These are phyloP conservation scores for Cryomyces minteri DNA, from an alignment of 495 filamentous ascomycete genomes.

Conservation along the genomic window DNA sequence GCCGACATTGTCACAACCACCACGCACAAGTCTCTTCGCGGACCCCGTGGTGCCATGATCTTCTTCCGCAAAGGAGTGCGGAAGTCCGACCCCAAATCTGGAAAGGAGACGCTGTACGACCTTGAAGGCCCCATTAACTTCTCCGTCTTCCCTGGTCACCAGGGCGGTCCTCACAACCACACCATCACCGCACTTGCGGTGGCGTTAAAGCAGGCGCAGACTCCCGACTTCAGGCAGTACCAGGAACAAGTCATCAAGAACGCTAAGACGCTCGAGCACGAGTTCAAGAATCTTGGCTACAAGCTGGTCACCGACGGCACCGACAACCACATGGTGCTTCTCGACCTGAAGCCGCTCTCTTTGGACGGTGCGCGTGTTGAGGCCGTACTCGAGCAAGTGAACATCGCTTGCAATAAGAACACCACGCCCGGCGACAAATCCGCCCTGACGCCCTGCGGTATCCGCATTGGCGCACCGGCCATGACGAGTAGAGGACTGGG, in stretches of 20 bases:
- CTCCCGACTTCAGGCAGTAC: conserved; percentile 72
- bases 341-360: conserved; percentile 82
- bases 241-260: conserved; percentile 78
- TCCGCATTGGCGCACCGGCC: conserved; percentile 84
- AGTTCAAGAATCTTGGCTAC: conserved; percentile 67
- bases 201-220: conserved; percentile 82
- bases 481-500: conserved; percentile 94
- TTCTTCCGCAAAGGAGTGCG: conserved; percentile 90
- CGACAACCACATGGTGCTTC: conserved; percentile 88
- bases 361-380: conserved; percentile 91
- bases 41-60: conserved; percentile 91
- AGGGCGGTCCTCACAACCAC: conserved; percentile 96
- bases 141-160: conserved; percentile 97
- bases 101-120: conserved; percentile 69
- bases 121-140: conserved; percentile 87
- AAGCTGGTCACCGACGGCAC: conserved; percentile 84
- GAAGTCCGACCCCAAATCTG: conserved; percentile 66
- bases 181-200: conserved; percentile 93
- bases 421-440: conserved; percentile 92
- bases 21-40: conserved; percentile 89
- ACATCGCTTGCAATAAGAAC: conserved; percentile 96
- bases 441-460: conserved; percentile 75
- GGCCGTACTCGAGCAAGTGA: conserved; percentile 81
- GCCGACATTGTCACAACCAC: conserved; percentile 97
- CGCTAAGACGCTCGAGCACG: conserved; percentile 63